A percentile compares a stretch with the other conserved stretches of the same genome.
Conservation (phyloP, 208 protist genomes). For the Acanthamoeba royreba region DNA sequence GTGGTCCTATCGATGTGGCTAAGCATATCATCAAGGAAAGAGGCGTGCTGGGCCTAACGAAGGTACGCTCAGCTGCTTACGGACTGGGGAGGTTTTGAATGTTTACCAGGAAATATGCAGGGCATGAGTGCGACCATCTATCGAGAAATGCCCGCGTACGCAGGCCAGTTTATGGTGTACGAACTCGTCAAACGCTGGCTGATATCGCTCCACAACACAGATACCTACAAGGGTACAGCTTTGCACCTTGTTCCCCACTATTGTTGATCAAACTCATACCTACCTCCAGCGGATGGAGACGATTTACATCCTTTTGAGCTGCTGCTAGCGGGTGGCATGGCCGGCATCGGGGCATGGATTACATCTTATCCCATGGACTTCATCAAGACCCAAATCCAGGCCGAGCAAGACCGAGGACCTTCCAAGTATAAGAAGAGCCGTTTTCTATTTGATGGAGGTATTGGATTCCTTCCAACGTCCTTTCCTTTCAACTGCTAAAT, state of each 20-base stretch:
- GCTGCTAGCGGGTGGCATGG: constrained; percentile 32
- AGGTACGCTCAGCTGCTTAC: background rate
- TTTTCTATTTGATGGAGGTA: background rate
- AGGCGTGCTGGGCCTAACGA: background rate
- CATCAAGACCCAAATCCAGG: constrained; percentile 35
- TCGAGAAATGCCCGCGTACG: background rate
- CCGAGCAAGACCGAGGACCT: background rate
- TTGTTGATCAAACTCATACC: too few relatives aligned
- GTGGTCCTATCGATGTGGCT: background rate
- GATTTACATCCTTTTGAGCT: constrained; percentile 14
- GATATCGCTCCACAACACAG: background rate
- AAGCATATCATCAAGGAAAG: background rate
- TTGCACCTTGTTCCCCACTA: too few relatives aligned
- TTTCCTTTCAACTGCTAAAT: background rate
- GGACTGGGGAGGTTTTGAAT: background rate
- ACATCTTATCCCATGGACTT: constrained; percentile 17
- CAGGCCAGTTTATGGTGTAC: constrained; percentile 37
- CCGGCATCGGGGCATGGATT: constrained; percentile 23
- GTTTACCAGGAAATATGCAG: background rate
- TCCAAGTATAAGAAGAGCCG: background rate
- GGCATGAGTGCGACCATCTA: constrained; percentile 20
- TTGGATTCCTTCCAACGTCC: background rate
- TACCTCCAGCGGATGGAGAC: background rate
- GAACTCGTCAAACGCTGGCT: constrained; percentile 12
- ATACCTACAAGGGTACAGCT: background rate